Conservation (phyloP, 2,329 filamentous ascomycete genomes). For the Fusarium papillatum region DNA sequence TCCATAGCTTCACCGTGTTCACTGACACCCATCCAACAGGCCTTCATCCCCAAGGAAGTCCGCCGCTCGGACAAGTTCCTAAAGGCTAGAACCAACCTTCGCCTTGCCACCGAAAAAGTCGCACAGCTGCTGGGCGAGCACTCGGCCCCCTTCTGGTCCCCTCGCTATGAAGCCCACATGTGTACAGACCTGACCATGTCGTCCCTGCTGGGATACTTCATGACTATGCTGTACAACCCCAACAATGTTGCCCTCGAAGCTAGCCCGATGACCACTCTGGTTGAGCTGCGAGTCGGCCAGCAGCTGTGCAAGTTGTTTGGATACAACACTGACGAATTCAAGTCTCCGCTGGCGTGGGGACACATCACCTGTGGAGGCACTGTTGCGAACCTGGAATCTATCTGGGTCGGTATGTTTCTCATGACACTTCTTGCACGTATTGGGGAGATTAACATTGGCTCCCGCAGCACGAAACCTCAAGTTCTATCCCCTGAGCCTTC, state of each 20-base stretch:
- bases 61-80: slow-evolving; percentile 52
- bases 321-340: slow-evolving; percentile 51
- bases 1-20: not conserved
- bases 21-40: slow-evolving; percentile 4
- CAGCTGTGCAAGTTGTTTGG: slow-evolving; percentile 61
- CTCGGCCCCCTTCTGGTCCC: slow-evolving; percentile 61
- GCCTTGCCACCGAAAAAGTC: slow-evolving; percentile 50
- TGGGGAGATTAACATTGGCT: slow-evolving; percentile 19
- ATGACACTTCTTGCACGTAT: not conserved
- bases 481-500: slow-evolving; percentile 59
- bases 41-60: slow-evolving; percentile 53
- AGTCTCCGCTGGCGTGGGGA: slow-evolving; percentile 53
- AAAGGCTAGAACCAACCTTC: slow-evolving; percentile 49
- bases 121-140: slow-evolving; percentile 55
- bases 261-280: slow-evolving; percentile 58
- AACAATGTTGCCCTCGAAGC: slow-evolving; percentile 63
- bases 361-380: slow-evolving; percentile 61
- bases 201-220: slow-evolving; percentile 59
- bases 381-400: slow-evolving; percentile 62
- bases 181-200: slow-evolving; percentile 58
- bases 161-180: slow-evolving; percentile 63
- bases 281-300: slow-evolving; percentile 59
- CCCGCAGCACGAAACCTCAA: slow-evolving; percentile 58
- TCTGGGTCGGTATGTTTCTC: slow-evolving; percentile 52
- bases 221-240: slow-evolving; percentile 64